A percentile compares a stretch with the other conserved stretches of the same genome.
phyloP scores from a whole-genome alignment of 2,329 filamentous ascomycete genomes.

The Sarocladium brachiariae region DNA sequence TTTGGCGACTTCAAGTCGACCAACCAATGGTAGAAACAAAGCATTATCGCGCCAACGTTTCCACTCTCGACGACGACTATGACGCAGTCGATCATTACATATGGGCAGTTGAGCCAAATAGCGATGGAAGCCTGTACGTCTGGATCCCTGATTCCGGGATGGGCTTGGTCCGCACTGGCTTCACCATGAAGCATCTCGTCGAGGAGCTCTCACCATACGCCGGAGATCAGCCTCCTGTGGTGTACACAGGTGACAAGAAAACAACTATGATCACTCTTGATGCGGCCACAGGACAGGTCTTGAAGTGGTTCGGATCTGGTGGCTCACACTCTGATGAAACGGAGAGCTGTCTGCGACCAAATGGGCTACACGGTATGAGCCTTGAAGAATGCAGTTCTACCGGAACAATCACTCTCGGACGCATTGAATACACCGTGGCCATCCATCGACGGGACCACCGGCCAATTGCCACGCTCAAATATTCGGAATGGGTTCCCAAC shows the following conservation, averaged over 20 bases:
- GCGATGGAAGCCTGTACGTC: constrained; percentile 80
- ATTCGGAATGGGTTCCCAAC: constrained; percentile 92
- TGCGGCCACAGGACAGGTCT: constrained; percentile 72
- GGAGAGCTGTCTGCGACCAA: constrained; percentile 67
- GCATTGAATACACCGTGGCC: constrained; percentile 82
- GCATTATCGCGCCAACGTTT: constrained; percentile 67
- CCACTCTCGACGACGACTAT: constrained; percentile 51
- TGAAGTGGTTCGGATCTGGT: constrained; percentile 76
- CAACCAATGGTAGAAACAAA: constrained; percentile 86
- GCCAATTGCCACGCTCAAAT: constrained; percentile 81
- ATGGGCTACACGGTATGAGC: constrained; percentile 58
- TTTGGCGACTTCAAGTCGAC: constrained; percentile 80
- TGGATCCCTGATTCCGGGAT: constrained; percentile 60
- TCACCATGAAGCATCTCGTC: constrained; percentile 82
- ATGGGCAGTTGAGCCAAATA: constrained; percentile 91
- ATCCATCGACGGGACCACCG: constrained; percentile 72
- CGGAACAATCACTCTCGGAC: constrained; percentile 75
- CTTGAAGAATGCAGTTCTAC: constrained; percentile 71
- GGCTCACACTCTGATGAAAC: constrained; percentile 62
- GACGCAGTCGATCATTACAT: constrained; percentile 74
- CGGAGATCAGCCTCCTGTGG: constrained; percentile 66
- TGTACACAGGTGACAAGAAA: constrained; percentile 88
- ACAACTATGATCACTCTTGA: constrained; percentile 86
- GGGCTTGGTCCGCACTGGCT: constrained; percentile 58
- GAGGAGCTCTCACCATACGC: constrained; percentile 74